phyloP scores from a whole-genome alignment of 1,139 yeast genomes.

The Debaryomycetaceae sp. region DNA sequence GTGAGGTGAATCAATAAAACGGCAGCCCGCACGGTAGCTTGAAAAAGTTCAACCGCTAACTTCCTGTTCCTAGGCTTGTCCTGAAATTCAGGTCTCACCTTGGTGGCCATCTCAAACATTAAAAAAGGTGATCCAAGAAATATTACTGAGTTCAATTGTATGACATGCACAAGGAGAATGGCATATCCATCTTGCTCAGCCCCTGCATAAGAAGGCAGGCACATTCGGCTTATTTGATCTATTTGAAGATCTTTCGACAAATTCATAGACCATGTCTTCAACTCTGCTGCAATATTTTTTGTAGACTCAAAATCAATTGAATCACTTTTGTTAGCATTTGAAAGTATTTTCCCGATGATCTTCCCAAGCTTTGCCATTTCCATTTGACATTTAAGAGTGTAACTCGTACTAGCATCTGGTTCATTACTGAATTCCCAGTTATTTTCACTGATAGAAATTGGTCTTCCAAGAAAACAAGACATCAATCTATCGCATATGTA shows the following conservation, averaged over 20 bases:
- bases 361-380: conserved; percentile 13
- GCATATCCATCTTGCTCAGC: conserved; percentile 18
- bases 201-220: conserved; percentile 8
- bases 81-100: conserved; percentile 6
- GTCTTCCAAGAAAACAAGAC: conserved; percentile 39
- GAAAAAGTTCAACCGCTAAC: conserved; percentile 11
- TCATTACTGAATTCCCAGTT: conserved; percentile 31
- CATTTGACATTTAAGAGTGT: conserved; percentile 13
- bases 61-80: conserved; percentile 9
- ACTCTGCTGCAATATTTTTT: conserved; percentile 34
- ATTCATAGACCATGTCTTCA: conserved; percentile 36
- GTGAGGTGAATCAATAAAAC: conserved; percentile 14
- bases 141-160: conserved; percentile 39
- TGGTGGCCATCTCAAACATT: conserved; percentile 21
- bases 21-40: conserved; percentile 14
- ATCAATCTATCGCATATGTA: conserved; percentile 39
- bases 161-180: conserved; percentile 33
- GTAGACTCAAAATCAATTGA: conserved; percentile 31
- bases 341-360: conserved; percentile 27
- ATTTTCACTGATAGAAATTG: conserved; percentile 33
- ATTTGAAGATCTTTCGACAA: conserved; percentile 23
- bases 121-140: conserved; percentile 46
- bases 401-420: conserved; percentile 6
- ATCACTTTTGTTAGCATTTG: conserved; percentile 32
- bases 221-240: conserved; percentile 4